Evolutionary conservation across 345 rosid species (phyloP).

Genomic region (Populus nigra): DNA sequence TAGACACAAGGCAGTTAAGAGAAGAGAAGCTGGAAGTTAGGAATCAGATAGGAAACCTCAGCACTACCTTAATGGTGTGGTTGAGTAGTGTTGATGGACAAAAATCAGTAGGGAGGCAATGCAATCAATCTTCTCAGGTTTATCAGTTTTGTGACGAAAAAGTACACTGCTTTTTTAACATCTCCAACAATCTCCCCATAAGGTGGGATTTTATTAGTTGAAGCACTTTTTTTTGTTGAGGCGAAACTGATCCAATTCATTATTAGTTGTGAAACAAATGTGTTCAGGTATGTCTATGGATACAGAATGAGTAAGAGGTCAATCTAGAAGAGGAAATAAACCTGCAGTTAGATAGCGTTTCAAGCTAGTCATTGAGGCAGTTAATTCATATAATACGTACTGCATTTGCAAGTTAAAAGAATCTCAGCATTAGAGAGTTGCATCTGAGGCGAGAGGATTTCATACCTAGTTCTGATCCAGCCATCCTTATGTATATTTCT

Average conservation of each 20-base stretch:
- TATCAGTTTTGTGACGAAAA: no score
- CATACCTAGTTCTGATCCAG: conserved; percentile 2
- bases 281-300: neutral
- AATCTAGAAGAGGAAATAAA: neutral
- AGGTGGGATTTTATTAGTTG: no score
- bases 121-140: neutral
- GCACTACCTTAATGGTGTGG: neutral
- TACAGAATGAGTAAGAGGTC: neutral
- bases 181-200: no score
- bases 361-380: neutral
- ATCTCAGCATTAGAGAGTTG: neutral
- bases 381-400: neutral
- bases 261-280: neutral
- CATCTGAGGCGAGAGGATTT: neutral
- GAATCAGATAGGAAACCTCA: neutral
- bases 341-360: neutral
- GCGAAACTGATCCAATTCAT: neutral
- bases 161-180: no score
- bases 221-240: no score
- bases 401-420: neutral
- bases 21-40: neutral
- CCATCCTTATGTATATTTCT: conserved; percentile 4
- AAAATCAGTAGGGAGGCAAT: neutral
- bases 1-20: neutral
- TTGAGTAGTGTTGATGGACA: neutral